These are phyloP conservation scores for Coniella lustricola DNA, from an alignment of 2,329 filamentous ascomycete species.

Conservation along the genomic window DNA sequence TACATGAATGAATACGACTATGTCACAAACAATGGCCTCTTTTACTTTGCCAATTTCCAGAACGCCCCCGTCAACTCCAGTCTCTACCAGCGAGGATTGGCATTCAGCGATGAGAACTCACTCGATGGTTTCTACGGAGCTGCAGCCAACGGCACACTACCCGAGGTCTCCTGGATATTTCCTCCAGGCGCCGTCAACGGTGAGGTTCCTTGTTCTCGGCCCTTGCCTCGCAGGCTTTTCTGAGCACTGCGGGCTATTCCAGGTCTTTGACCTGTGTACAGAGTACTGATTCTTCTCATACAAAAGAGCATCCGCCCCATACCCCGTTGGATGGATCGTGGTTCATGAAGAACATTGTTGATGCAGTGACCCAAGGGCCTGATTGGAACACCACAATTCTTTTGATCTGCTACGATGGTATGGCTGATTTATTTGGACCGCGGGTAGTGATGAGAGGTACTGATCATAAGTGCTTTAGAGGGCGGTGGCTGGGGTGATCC, in stretches of 20 bases:
- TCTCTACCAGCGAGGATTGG: slow-evolving; percentile 38
- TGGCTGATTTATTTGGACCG: too few relatives aligned
- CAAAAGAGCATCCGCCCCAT: slow-evolving; percentile 42
- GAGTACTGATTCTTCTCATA: too few relatives aligned
- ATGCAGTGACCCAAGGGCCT: slow-evolving; percentile 40
- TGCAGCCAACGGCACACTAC: slow-evolving; percentile 43
- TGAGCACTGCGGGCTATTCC: too few relatives aligned
- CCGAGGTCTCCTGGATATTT: slow-evolving; percentile 44
- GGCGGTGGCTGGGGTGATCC: slow-evolving; percentile 50
- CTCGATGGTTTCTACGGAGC: slow-evolving; percentile 42
- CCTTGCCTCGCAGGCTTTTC: too few relatives aligned
- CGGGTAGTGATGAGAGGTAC: too few relatives aligned
- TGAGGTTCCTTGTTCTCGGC: not conserved
- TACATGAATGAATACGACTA: slow-evolving; percentile 41
- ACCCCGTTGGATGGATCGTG: slow-evolving; percentile 47
- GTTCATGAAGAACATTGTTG: slow-evolving; percentile 46
- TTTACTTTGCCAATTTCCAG: slow-evolving; percentile 47
- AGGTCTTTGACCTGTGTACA: too few relatives aligned
- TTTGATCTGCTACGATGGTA: slow-evolving; percentile 43
- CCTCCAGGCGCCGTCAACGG: slow-evolving; percentile 40
- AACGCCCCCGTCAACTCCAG: slow-evolving; percentile 32
- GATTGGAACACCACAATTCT: slow-evolving; percentile 41
- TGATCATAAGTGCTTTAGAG: too few relatives aligned
- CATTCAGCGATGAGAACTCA: slow-evolving; percentile 31
- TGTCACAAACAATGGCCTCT: slow-evolving; percentile 47